Percentiles rank a stretch among this genome's conserved stretches.
Conservation (phyloP, 2,329 filamentous ascomycete species). For the Colletotrichum eremochloae region DNA sequence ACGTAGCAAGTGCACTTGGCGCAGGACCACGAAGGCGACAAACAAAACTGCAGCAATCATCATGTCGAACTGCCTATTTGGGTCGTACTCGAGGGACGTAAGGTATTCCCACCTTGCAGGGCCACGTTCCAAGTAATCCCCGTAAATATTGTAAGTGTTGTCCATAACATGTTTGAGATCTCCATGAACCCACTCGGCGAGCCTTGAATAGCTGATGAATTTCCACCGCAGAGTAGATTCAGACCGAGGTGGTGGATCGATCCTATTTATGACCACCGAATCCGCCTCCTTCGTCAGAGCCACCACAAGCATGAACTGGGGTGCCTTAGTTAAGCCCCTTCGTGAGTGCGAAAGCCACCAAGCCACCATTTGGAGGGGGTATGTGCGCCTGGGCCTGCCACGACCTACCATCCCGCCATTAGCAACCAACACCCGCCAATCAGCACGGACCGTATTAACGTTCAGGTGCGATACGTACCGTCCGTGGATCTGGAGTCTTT, state of each 20-base stretch:
- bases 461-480: constrained; percentile 11
- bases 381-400: constrained; percentile 1
- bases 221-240: constrained; percentile 11
- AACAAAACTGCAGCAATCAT: neutral
- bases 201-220: constrained; percentile 19
- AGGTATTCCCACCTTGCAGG: neutral
- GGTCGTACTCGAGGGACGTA: neutral
- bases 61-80: neutral
- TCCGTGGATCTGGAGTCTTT: neutral
- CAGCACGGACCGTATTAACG: neutral
- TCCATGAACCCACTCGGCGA: constrained; percentile 11
- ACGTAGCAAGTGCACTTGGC: constrained; percentile 15
- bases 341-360: constrained; percentile 26
- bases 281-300: constrained; percentile 2
- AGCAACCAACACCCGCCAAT: neutral
- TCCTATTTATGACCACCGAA: constrained; percentile 20
- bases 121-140: too few species aligned
- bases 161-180: constrained; percentile 1
- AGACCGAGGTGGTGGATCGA: constrained; percentile 27
- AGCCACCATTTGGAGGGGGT: constrained; percentile 23
- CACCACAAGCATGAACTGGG: constrained; percentile 3
- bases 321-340: constrained; percentile 8
- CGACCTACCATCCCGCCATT: neutral
- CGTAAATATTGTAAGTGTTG: neutral
- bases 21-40: neutral